Base-by-base conservation (phyloP, 768 basidiomycete species). In the Hysterangium stoloniferum region DNA sequence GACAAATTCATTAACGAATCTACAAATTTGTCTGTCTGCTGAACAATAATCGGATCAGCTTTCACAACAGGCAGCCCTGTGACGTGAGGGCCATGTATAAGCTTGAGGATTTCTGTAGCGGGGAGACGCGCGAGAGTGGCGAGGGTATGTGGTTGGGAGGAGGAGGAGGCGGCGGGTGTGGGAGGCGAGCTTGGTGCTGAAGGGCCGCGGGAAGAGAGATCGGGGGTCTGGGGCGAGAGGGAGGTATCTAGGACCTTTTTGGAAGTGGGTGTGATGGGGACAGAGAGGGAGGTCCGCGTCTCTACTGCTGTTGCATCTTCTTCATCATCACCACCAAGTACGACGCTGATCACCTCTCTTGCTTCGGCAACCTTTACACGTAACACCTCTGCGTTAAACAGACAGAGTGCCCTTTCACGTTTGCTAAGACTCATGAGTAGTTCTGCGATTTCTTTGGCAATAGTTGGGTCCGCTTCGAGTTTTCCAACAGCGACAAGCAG, bases 361-460 rank as follows among this genome's bases (percentile, higher is more conserved):
- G 92, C 92, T 57, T 92, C 90, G 1, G 75, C 76, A 17, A 94
- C 69, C 68, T 94, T 94, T 19, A 69, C 72, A 45, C 80, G 75
- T 22, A 94, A 72, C 25, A 89, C 75, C 57, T 93, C 89, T 11
- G 73, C 71, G 56, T 91, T 94, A 73, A 95, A 95, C 34, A 94
- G 70, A 66, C 91, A 93, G 79, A 94, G 76, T 0, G 89, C 90
- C 12, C 91, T 79, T 56, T 95, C 92, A 53, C 86, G 79, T 66
- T 92, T 94, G 1, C 86, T 82, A 15, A 95, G 73, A 57, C 81
- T 84, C 84, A 92, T 86, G 31, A 94, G 67, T 45, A 95, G 71
- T 20, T 85, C 86, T 0, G 83, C 80, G 38, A 94, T 73, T 55
- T 87, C 84, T 2, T 59, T 60, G 38, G 81, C 78, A 45, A 79